phyloP scores from a whole-genome alignment of 1,139 yeast genomes.

The Suhomyces panamericanus region DNA sequence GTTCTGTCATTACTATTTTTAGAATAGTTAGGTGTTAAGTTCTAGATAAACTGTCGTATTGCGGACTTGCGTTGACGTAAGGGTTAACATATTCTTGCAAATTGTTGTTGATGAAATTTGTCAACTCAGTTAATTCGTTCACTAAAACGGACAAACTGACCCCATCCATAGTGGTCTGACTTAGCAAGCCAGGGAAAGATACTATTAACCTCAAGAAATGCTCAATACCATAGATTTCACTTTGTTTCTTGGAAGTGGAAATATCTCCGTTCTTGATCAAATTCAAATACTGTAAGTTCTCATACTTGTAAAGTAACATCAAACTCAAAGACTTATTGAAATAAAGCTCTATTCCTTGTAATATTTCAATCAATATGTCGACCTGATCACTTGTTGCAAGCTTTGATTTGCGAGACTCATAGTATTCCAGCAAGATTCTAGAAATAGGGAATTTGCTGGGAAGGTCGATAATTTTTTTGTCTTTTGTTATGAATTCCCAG shows the following conservation, averaged over 20 bases:
- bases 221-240: slow-evolving; percentile 70
- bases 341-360: slow-evolving; percentile 69
- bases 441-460: slow-evolving; percentile 58
- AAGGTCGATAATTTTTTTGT: slow-evolving; percentile 62
- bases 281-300: slow-evolving; percentile 75
- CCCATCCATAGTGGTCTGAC: slow-evolving; percentile 79
- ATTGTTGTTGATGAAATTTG: slow-evolving; percentile 54
- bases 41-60: slow-evolving; percentile 52
- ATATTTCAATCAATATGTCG: slow-evolving; percentile 65
- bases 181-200: slow-evolving; percentile 75
- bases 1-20: background rate
- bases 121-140: slow-evolving; percentile 46
- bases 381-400: slow-evolving; percentile 28
- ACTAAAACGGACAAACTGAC: slow-evolving; percentile 58
- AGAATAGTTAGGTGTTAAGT: background rate
- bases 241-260: slow-evolving; percentile 33
- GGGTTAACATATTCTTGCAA: slow-evolving; percentile 47
- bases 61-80: slow-evolving; percentile 60
- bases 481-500: slow-evolving; percentile 89
- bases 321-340: slow-evolving; percentile 76
- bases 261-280: slow-evolving; percentile 35
- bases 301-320: slow-evolving; percentile 76
- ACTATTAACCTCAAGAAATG: slow-evolving; percentile 75
- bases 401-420: slow-evolving; percentile 26
- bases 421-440: slow-evolving; percentile 52